These are phyloP conservation scores for Sarocladium oryzae DNA, from an alignment of 2,329 filamentous ascomycete genomes.

Conservation along the genomic window DNA sequence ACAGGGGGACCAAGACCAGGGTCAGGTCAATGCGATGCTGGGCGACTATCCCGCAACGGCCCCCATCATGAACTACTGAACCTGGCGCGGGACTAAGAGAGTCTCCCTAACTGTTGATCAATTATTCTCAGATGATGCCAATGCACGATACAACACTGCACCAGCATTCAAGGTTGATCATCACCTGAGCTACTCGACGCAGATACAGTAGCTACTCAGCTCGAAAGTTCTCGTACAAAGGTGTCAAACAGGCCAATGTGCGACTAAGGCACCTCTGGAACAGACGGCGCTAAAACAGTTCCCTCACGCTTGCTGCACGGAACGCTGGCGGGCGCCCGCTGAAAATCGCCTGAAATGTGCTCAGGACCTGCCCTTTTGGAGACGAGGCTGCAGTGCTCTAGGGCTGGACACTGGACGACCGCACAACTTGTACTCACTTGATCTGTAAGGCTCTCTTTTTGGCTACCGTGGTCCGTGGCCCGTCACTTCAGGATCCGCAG, in stretches of 20 bases:
- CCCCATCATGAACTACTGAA: conserved; percentile 4
- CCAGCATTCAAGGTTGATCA: not conserved
- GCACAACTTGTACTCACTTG: not conserved
- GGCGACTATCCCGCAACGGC: not conserved
- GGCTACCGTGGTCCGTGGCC: not conserved
- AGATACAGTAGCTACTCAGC: not conserved
- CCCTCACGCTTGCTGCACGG: not conserved
- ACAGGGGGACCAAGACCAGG: not conserved
- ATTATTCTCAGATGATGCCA: not conserved
- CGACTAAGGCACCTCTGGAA: conserved; percentile 3
- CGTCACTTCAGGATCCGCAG: not conserved
- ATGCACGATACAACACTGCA: not conserved
- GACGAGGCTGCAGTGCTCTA: not conserved
- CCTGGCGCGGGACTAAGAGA: not conserved
- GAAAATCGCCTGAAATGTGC: not conserved
- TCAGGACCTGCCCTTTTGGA: not conserved
- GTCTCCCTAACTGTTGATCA: too few species aligned
- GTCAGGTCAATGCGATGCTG: conserved; percentile 7
- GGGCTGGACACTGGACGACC: not conserved
- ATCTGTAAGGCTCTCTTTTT: not conserved
- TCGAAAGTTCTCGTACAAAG: not conserved
- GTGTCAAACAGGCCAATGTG: not conserved
- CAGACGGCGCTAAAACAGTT: not conserved
- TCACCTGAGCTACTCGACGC: not conserved
- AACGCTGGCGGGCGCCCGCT: conserved; percentile 4